Conservation (phyloP, 306 rosid species). For the Quercus wislizeni region DNA sequence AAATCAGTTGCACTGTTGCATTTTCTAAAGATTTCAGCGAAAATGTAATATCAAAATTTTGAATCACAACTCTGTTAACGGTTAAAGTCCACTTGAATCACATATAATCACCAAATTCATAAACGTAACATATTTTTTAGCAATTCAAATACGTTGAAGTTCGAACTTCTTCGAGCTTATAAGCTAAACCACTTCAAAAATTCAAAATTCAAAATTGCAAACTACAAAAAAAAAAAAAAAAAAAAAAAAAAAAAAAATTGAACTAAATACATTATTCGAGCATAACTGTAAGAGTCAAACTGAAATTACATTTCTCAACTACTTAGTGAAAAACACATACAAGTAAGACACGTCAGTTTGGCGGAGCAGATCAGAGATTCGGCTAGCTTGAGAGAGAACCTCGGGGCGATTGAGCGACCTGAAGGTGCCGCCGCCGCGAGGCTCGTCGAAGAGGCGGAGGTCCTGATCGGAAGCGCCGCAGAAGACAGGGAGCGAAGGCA, state of each 20-base stretch:
- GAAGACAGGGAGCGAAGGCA: conserved; percentile 92
- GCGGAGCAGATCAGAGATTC: conserved; percentile 85
- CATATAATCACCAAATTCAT: not conserved
- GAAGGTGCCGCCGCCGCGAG: conserved; percentile 15
- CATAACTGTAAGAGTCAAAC: not conserved
- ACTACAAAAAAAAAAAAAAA: not conserved
- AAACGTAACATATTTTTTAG: not conserved
- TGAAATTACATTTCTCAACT: conserved; percentile 6
- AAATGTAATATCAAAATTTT: not conserved
- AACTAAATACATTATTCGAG: not conserved
- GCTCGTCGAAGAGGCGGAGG: conserved; percentile 61
- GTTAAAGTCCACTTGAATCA: not conserved
- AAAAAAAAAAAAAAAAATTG: not conserved
- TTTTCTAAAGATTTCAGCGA: not conserved
- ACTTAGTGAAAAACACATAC: conserved; percentile 42
- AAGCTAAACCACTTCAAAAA: conserved; percentile 6
- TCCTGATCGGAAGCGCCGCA: conserved; percentile 75
- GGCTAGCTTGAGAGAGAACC: conserved; percentile 59
- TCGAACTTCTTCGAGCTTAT: not conserved
- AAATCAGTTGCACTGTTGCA: not conserved
- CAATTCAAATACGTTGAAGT: not conserved
- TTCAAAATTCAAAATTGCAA: not conserved
- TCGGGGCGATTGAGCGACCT: conserved; percentile 45
- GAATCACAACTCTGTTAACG: not conserved
- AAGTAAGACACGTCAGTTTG: conserved; percentile 84